Evolutionary conservation across 371 early-diverging fungal species (phyloP), one percentile per base, ranked within the genome.

Genomic region (Gilbertella persicaria): DNA sequence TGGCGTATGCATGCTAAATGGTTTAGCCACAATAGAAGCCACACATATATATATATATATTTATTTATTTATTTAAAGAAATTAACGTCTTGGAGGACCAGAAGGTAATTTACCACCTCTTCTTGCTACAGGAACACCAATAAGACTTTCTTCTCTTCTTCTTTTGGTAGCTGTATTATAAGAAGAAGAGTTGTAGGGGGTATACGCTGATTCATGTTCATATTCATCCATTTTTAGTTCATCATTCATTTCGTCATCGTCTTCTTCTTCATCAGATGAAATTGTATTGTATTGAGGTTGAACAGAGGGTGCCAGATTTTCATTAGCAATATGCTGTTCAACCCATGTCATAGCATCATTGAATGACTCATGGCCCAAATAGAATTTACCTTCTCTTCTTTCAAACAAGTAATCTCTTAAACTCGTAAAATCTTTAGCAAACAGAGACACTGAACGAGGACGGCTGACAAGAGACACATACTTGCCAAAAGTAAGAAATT

Each of bases 31-130:
- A n/a, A n/a, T n/a, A n/a, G n/a, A n/a, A n/a, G n/a, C n/a, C n/a
- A n/a, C n/a, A n/a, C n/a, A n/a, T n/a, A n/a, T n/a, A n/a, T n/a
- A n/a, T n/a, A n/a, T n/a, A n/a, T n/a, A n/a, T n/a, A n/a, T n/a
- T n/a, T n/a, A n/a, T n/a, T n/a, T n/a, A n/a, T n/a, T n/a, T n/a
- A 4, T 28, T 12, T 2, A 33, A 33, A 33, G 33, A 3, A 33
- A 33, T 10, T 33, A 33, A 10, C 16, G 20, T 25, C 24, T 6
- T 6, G 25, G 14, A 8, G 28, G 0, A 17, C 50, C 50, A 12
- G 13, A 2, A 28, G 39, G 17, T 13, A 49, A 13, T 19, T 38
- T 49, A 9, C 50, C 29, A 5, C 50, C 50, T 29, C 50, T 38
- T 40, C 40, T n/a, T 3, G 50, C 50, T 0, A 39, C 39, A 2